Percentiles rank a stretch among this genome's conserved stretches.
Conservation (phyloP, 441 rosid species). For the Mallotus japonicus region DNA sequence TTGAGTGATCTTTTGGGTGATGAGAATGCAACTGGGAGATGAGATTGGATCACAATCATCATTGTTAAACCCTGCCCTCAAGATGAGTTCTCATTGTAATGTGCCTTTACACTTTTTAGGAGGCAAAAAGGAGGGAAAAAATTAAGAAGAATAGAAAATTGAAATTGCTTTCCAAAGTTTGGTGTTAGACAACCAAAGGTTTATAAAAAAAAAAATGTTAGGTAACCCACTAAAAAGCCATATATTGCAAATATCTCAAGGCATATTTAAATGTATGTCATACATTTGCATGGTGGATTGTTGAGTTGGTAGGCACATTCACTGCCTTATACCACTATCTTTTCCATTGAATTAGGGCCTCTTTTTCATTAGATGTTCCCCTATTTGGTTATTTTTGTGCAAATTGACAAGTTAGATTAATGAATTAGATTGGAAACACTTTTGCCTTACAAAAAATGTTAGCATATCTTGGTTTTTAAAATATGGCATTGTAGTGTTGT, state of each 20-base stretch:
- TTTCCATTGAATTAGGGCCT: background rate
- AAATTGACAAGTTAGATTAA: slow-evolving; percentile 7
- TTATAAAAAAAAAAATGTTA: slow-evolving; percentile 13
- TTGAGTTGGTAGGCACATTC: slow-evolving; percentile 34
- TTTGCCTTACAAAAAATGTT: background rate
- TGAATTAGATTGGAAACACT: background rate
- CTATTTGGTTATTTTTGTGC: background rate
- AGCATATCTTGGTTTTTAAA: background rate
- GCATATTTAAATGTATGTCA: slow-evolving; percentile 2
- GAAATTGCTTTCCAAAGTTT: slow-evolving; percentile 3
- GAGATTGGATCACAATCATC: background rate
- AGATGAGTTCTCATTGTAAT: background rate
- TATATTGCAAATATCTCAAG: slow-evolving; percentile 20
- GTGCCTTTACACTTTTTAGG: slow-evolving; percentile 6
- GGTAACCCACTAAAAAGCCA: slow-evolving; percentile 22
- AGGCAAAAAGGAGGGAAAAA: background rate
- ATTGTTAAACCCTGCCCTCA: background rate
- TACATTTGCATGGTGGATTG: slow-evolving; percentile 29
- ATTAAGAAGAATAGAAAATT: background rate
- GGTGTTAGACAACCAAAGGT: slow-evolving; percentile 13
- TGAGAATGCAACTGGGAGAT: background rate
- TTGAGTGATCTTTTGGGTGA: background rate
- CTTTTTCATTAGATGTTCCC: background rate
- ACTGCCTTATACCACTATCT: slow-evolving; percentile 19
- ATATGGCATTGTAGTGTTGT: background rate